A percentile compares a stretch with the other conserved stretches of the same genome.
phyloP scores from a whole-genome alignment of 805 yeast species.

The Wickerhamomyces alni region DNA sequence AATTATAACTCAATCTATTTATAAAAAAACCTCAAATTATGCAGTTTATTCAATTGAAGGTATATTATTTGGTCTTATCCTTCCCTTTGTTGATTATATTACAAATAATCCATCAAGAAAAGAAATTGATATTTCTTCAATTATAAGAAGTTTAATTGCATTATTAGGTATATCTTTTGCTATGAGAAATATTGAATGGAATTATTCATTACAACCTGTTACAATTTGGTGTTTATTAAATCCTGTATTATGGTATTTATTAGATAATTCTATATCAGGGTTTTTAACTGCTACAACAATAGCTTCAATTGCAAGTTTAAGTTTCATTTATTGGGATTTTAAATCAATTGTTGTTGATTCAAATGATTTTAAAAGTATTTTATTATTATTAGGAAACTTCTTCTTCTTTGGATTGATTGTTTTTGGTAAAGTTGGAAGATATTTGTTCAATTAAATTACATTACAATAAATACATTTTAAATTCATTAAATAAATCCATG shows the following conservation, averaged over 20 bases:
- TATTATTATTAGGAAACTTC: constrained; percentile 56
- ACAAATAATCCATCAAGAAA: constrained; percentile 4
- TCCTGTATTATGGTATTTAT: constrained; percentile 59
- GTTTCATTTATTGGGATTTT: constrained; percentile 43
- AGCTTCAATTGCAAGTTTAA: constrained; percentile 15
- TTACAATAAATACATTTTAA: too few species aligned
- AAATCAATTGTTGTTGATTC: constrained; percentile 17
- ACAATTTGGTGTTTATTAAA: constrained; percentile 57
- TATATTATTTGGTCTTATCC: constrained; percentile 46
- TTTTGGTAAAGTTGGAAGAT: constrained; percentile 66
- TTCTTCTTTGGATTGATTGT: constrained; percentile 59
- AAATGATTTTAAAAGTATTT: constrained; percentile 29
- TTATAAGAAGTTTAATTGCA: constrained; percentile 42
- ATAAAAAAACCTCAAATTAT: constrained; percentile 19
- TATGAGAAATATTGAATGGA: constrained; percentile 64
- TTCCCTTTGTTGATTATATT: constrained; percentile 35
- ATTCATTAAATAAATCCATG: too few species aligned
- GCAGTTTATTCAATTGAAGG: constrained; percentile 44
- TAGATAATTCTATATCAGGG: constrained; percentile 55
- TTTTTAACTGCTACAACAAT: constrained; percentile 33
- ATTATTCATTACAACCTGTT: constrained; percentile 57
- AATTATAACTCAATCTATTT: constrained; percentile 12
- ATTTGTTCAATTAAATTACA: constrained; percentile 27
- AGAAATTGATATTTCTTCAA: constrained; percentile 15
- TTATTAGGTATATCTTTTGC: constrained; percentile 69